phyloP scores from a whole-genome alignment of 1,284 basidiomycete species.

The Sphaerobolus stellatus region DNA sequence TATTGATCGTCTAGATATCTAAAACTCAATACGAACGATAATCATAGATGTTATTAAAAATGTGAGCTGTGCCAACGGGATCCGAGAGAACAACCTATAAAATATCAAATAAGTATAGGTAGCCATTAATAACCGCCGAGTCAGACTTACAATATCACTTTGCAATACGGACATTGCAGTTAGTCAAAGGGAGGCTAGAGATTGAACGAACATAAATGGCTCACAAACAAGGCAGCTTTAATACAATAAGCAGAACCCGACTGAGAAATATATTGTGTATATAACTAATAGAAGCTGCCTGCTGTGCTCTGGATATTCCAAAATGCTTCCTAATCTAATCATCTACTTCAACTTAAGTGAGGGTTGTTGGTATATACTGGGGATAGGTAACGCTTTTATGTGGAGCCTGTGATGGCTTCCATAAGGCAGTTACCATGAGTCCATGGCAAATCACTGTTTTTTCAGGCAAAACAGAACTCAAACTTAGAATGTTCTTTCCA shows the following conservation, averaged over 20 bases:
- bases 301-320: constrained; percentile 35
- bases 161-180: background rate
- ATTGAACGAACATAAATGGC: background rate
- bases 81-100: constrained; percentile 29
- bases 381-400: too few species aligned
- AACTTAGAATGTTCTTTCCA: too few species aligned
- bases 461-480: too few species aligned
- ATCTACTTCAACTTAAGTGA: too few species aligned
- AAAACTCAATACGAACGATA: constrained; percentile 22
- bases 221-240: constrained; percentile 33
- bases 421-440: too few species aligned
- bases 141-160: constrained; percentile 13
- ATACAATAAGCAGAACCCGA: constrained; percentile 39
- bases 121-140: background rate
- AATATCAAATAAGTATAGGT: background rate
- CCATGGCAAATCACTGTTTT: too few species aligned
- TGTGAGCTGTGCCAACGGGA: constrained; percentile 25
- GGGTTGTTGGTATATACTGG: too few species aligned
- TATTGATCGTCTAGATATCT: constrained; percentile 2
- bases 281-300: constrained; percentile 36
- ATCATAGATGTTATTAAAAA: constrained; percentile 27
- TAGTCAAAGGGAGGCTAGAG: background rate
- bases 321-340: too few species aligned
- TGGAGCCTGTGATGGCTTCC: too few species aligned
- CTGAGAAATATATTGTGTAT: constrained; percentile 33